Percentiles rank a stretch among this genome's conserved stretches.
phyloP scores from a whole-genome alignment of 768 basidiomycete species.

The Russula griseocarnosa region DNA sequence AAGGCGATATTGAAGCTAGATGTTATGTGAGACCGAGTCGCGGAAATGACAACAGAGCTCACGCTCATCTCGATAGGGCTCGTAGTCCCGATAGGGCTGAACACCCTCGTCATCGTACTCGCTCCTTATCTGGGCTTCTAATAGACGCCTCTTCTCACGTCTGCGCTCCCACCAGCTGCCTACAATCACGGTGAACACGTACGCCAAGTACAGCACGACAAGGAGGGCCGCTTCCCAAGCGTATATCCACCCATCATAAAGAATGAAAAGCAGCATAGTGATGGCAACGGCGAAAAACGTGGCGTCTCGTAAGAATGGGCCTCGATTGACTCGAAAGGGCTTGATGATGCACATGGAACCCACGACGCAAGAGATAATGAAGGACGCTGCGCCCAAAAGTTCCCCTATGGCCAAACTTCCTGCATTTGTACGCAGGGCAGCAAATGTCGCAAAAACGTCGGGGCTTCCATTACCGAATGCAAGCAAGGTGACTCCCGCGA shows the following conservation, averaged over 20 bases:
- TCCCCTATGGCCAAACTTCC: conserved; percentile 93
- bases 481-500: conserved; percentile 94
- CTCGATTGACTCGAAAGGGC: conserved; percentile 79
- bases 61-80: conserved; percentile 65
- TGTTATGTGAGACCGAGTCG: conserved; percentile 3
- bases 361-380: conserved; percentile 94
- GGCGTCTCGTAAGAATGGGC: conserved; percentile 88
- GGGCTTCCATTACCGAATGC: conserved; percentile 98
- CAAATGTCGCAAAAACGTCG: conserved; percentile 93
- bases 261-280: conserved; percentile 63
- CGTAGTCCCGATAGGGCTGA: conserved; percentile 39
- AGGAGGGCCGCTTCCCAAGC: conserved; percentile 70
- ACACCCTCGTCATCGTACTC: conserved; percentile 54
- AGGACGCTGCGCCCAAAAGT: conserved; percentile 89
- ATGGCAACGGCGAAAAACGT: conserved; percentile 91
- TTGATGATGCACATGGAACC: conserved; percentile 98
- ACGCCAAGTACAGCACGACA: conserved; percentile 68
- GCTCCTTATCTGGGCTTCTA: conserved; percentile 51
- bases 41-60: conserved; percentile 29
- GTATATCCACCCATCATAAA: conserved; percentile 70
- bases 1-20: conserved; percentile 27
- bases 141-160: conserved; percentile 43
- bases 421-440: conserved; percentile 80
- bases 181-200: conserved; percentile 71
- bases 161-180: conserved; percentile 74